These are phyloP conservation scores for Dactylis glomerata DNA, from an alignment of 176 grass and related monocot genomes.

Conservation along the genomic window DNA sequence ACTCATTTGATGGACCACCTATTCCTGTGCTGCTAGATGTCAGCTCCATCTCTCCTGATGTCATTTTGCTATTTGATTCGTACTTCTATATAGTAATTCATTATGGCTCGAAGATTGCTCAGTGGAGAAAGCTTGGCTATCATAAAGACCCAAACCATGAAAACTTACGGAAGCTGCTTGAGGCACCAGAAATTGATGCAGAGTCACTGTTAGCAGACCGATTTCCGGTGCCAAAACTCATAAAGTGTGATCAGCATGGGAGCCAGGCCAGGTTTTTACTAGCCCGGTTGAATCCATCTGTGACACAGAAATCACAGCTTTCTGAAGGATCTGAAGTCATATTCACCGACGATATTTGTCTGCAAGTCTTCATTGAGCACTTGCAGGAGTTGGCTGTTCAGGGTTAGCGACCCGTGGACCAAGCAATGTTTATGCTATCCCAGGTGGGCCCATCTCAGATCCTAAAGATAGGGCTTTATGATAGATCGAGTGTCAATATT, in stretches of 20 bases:
- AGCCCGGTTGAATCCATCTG: conserved; percentile 89
- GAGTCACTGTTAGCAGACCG: conserved; percentile 63
- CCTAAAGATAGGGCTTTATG: conserved; percentile 58
- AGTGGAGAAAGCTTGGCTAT: conserved; percentile 93
- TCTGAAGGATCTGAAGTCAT: conserved; percentile 88
- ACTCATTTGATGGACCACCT: conserved; percentile 97
- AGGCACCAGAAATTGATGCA: conserved; percentile 88
- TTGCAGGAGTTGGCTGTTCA: conserved; percentile 95
- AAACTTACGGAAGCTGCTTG: conserved; percentile 84
- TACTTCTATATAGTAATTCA: conserved; percentile 96
- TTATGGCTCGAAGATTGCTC: conserved; percentile 95
- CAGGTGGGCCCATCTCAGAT: conserved; percentile 65
- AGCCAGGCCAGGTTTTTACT: conserved; percentile 94
- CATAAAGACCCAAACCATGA: conserved; percentile 81
- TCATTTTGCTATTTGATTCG: conserved; percentile 97
- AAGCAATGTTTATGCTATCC: conserved; percentile 54
- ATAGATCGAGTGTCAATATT: conserved; percentile 58
- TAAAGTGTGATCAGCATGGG: conserved; percentile 95
- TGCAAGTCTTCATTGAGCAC: conserved; percentile 99
- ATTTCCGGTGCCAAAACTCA: conserved; percentile 77
- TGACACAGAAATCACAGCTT: conserved; percentile 91
- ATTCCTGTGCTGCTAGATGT: conserved; percentile 94
- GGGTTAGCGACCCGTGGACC: conserved; percentile 54
- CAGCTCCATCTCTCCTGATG: conserved; percentile 88
- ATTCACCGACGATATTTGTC: conserved; percentile 89